A percentile compares a stretch with the other conserved stretches of the same genome.
These are phyloP conservation scores for Pestalotiopsis sp. DNA, from an alignment of 2,329 filamentous ascomycete genomes.

Conservation along the genomic window DNA sequence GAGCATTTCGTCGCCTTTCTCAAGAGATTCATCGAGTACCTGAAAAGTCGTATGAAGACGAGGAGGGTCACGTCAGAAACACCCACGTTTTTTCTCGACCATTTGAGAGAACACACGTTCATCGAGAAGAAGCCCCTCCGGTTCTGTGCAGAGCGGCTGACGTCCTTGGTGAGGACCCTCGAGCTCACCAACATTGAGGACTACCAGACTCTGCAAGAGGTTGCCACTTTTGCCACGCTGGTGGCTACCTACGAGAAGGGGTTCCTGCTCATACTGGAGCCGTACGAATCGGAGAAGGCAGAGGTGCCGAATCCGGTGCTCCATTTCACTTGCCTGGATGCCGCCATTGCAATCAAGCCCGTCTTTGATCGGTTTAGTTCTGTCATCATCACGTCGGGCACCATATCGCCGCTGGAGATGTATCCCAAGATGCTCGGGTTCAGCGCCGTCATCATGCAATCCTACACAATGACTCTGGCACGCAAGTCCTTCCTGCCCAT, in stretches of 20 bases:
- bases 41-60: slow-evolving; percentile 98
- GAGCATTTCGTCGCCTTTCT: slow-evolving; percentile 96
- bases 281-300: slow-evolving; percentile 92
- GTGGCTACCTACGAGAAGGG: slow-evolving; percentile 97
- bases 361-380: slow-evolving; percentile 98
- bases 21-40: slow-evolving; percentile 95
- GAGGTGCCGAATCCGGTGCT: slow-evolving; percentile 96
- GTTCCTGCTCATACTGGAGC: slow-evolving; percentile 94
- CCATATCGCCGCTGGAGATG: slow-evolving; percentile 96
- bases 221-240: slow-evolving; percentile 94
- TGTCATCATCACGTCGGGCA: slow-evolving; percentile 97
- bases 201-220: slow-evolving; percentile 94
- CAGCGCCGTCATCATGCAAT: slow-evolving; percentile 89
- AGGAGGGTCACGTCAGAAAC: slow-evolving; percentile 97
- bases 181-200: slow-evolving; percentile 98
- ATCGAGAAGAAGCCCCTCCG: slow-evolving; percentile 94
- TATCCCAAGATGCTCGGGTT: slow-evolving; percentile 99
- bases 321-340: slow-evolving; percentile 95
- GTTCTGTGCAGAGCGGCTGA: slow-evolving; percentile 93
- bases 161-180: slow-evolving; percentile 90
- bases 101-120: slow-evolving; percentile 93
- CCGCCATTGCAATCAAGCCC: slow-evolving; percentile 95
- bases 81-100: slow-evolving; percentile 87
- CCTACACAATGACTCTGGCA: slow-evolving; percentile 95
- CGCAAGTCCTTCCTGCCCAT: slow-evolving; percentile 95